A percentile compares a stretch with the other conserved stretches of the same genome.
Evolutionary conservation across 2,329 filamentous ascomycete genomes (phyloP).

Genomic region (Cercospora zeae-maydis): DNA sequence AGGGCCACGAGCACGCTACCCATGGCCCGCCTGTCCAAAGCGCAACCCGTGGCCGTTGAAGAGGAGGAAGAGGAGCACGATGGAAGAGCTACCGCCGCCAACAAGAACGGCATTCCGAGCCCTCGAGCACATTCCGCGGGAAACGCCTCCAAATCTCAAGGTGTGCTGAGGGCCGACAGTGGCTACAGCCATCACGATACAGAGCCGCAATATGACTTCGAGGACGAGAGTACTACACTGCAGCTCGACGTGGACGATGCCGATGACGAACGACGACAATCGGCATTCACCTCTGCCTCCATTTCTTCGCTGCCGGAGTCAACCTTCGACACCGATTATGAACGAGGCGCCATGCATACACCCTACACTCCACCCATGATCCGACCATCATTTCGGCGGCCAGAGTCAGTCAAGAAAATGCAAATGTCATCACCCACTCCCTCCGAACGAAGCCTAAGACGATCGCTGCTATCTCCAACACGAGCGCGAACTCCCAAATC

Average conservation of each 20-base stretch:
- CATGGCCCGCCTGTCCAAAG: slow-evolving; percentile 52
- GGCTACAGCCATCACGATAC: slow-evolving; percentile 2
- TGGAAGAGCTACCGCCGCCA: neutral
- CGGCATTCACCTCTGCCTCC: slow-evolving; percentile 30
- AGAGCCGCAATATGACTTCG: neutral
- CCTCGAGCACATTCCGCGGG: slow-evolving; percentile 6
- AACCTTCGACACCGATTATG: slow-evolving; percentile 29
- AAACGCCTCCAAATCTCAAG: neutral
- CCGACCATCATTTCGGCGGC: slow-evolving; percentile 64
- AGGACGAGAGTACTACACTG: neutral
- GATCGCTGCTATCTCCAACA: slow-evolving; percentile 31
- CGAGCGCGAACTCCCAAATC: slow-evolving; percentile 50
- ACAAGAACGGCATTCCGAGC: slow-evolving; percentile 7
- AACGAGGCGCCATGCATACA: slow-evolving; percentile 21
- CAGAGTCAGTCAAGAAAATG: slow-evolving; percentile 65
- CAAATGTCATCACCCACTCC: slow-evolving; percentile 67
- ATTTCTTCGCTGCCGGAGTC: slow-evolving; percentile 36
- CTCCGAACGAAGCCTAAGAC: slow-evolving; percentile 48
- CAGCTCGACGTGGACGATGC: slow-evolving; percentile 3
- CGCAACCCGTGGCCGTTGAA: slow-evolving; percentile 20
- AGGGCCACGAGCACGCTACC: slow-evolving; percentile 5
- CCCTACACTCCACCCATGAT: slow-evolving; percentile 57
- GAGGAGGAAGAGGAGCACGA: slow-evolving; percentile 19
- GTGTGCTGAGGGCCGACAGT: neutral
- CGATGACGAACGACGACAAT: slow-evolving; percentile 26